Evolutionary conservation across 306 rosid genomes (phyloP).

Genomic region (Dalbergia cultrata): DNA sequence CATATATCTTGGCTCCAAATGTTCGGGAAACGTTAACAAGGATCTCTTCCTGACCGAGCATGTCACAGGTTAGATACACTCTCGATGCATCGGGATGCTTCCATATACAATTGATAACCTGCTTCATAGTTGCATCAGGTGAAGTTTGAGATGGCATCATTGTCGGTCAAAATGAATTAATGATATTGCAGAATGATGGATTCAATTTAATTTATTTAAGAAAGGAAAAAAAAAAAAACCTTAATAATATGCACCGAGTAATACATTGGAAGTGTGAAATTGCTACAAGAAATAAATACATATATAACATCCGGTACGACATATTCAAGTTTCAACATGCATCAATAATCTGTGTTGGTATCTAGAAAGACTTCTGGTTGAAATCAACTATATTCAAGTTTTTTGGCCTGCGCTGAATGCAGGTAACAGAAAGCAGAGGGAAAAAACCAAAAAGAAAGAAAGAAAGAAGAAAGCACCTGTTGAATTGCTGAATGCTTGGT

Average conservation of each 20-base stretch:
- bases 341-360: too few species aligned
- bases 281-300: too few species aligned
- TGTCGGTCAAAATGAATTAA: constrained; percentile 26
- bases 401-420: background rate
- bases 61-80: constrained; percentile 73
- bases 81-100: constrained; percentile 72
- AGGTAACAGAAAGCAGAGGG: background rate
- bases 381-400: background rate
- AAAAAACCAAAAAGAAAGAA: too few species aligned
- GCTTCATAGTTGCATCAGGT: constrained; percentile 34
- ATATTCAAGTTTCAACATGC: too few species aligned
- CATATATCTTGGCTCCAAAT: constrained; percentile 80
- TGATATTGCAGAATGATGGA: constrained; percentile 22
- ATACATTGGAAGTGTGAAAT: too few species aligned
- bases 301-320: too few species aligned
- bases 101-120: constrained; percentile 90
- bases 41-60: constrained; percentile 85
- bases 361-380: too few species aligned
- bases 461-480: constrained; percentile 47
- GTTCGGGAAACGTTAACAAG: constrained; percentile 67
- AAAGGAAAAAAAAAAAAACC: background rate
- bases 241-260: background rate
- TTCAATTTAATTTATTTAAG: background rate
- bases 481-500: constrained; percentile 65
- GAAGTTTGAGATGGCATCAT: constrained; percentile 36